Evolutionary conservation across 768 basidiomycete genomes (phyloP).

Genomic region (Phanerochaete sordida): DNA sequence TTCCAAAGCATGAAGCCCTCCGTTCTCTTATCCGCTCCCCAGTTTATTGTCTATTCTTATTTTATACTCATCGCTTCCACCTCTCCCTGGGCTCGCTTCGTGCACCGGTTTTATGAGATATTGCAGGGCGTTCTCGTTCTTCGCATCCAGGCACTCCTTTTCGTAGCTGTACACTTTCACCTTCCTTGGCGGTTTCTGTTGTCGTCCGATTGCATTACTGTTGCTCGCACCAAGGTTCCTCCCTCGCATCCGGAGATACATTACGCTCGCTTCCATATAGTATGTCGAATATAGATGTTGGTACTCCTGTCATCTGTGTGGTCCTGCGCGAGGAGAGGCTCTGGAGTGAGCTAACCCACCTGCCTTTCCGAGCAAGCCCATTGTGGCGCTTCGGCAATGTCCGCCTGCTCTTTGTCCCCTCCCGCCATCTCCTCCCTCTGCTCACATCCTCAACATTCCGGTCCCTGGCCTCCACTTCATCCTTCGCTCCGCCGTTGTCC

Average conservation of each 20-base stretch:
- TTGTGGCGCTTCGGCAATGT: neutral
- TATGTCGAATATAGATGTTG: conserved; percentile 3
- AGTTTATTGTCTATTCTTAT: neutral
- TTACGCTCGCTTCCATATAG: conserved; percentile 5
- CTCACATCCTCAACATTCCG: neutral
- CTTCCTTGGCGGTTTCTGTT: neutral
- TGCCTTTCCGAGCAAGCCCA: neutral
- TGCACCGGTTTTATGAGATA: neutral
- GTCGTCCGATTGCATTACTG: neutral
- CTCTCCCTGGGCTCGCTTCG: neutral
- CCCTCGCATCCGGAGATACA: neutral
- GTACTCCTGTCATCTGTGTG: neutral
- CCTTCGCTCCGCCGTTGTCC: no score
- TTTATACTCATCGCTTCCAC: neutral
- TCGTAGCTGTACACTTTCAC: neutral
- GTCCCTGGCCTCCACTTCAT: no score
- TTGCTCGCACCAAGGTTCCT: neutral
- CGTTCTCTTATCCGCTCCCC: neutral
- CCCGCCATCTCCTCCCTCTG: neutral
- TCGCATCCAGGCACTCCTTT: neutral
- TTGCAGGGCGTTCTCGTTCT: neutral
- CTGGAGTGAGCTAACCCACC: no score
- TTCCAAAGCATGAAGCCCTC: conserved; percentile 56
- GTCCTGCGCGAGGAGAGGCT: no score
- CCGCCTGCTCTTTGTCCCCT: neutral